A percentile compares a stretch with the other conserved stretches of the same genome.
Evolutionary conservation across 331 rosid genomes (phyloP).

Genomic region (Acacia concinna): DNA sequence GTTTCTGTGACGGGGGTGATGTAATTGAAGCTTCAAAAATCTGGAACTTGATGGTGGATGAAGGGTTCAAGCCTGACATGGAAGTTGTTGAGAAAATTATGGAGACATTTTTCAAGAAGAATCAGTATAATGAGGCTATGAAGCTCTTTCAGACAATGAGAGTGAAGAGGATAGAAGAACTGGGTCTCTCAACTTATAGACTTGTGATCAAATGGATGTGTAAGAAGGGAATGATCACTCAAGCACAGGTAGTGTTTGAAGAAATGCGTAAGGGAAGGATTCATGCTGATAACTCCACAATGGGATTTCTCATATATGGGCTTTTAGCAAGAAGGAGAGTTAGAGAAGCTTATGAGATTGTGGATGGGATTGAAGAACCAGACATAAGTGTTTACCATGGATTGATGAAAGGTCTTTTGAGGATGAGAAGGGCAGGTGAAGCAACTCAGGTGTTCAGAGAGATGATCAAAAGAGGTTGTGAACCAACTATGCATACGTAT

Average conservation of each 20-base stretch:
- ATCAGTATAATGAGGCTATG: conserved; percentile 57
- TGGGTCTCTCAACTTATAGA: conserved; percentile 58
- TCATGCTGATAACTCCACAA: conserved; percentile 42
- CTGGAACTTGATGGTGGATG: conserved; percentile 85
- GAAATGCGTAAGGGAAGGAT: conserved; percentile 73
- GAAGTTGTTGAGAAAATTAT: conserved; percentile 64
- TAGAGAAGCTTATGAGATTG: conserved; percentile 55
- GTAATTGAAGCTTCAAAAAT: conserved; percentile 72
- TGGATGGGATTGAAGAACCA: conserved; percentile 48
- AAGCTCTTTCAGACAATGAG: conserved; percentile 69
- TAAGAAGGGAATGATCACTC: conserved; percentile 50
- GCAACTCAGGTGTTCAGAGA: conserved; percentile 82
- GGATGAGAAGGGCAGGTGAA: conserved; percentile 58
- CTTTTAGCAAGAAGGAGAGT: conserved; percentile 57
- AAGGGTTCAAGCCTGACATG: conserved; percentile 65
- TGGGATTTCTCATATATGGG: conserved; percentile 59
- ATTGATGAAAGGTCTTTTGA: conserved; percentile 74
- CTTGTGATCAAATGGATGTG: conserved; percentile 71
- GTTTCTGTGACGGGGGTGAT: conserved; percentile 69
- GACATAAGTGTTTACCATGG: conserved; percentile 70
- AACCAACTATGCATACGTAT: conserved; percentile 85
- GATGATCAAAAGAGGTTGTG: conserved; percentile 71
- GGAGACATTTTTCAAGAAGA: conserved; percentile 63
- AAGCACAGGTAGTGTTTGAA: conserved; percentile 51
- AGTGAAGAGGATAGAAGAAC: conserved; percentile 51